Percentiles rank a stretch among this genome's conserved stretches.
phyloP scores from a whole-genome alignment of 441 rosid species.

The Melastoma candidum region DNA sequence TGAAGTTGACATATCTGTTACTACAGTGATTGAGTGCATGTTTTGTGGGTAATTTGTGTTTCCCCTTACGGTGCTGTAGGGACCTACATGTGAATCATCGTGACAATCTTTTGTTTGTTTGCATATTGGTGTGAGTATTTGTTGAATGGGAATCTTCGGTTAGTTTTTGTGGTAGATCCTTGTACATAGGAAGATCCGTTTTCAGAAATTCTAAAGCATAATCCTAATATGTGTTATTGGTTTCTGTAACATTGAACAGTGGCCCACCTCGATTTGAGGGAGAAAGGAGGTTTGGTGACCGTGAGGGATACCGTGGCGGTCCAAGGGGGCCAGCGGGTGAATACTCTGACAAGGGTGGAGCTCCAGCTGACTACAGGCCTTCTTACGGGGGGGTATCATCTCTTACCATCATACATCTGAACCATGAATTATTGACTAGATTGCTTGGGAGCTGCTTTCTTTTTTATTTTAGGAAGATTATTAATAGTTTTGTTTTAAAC shows the following conservation, averaged over 20 bases:
- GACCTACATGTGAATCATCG: no score
- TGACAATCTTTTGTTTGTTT: no score
- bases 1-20: no score
- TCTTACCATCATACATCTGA: not conserved
- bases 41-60: no score
- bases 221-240: constrained; percentile 2
- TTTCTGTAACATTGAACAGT: constrained; percentile 21
- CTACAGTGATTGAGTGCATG: no score
- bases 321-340: constrained; percentile 72
- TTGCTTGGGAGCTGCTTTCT: not conserved
- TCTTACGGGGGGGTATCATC: constrained; percentile 55
- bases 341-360: constrained; percentile 74
- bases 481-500: no score
- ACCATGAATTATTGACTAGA: not conserved
- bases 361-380: constrained; percentile 86
- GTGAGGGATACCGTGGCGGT: constrained; percentile 87
- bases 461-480: no score
- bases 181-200: no score
- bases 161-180: no score
- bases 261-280: constrained; percentile 86
- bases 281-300: constrained; percentile 75
- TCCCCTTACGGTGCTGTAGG: no score
- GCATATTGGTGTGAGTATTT: no score
- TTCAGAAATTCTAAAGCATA: not conserved
- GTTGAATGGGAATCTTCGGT: no score